A percentile compares a stretch with the other conserved stretches of the same genome.
phyloP scores from a whole-genome alignment of 108 stramenopile genomes.

The Fragilaria crotonensis region DNA sequence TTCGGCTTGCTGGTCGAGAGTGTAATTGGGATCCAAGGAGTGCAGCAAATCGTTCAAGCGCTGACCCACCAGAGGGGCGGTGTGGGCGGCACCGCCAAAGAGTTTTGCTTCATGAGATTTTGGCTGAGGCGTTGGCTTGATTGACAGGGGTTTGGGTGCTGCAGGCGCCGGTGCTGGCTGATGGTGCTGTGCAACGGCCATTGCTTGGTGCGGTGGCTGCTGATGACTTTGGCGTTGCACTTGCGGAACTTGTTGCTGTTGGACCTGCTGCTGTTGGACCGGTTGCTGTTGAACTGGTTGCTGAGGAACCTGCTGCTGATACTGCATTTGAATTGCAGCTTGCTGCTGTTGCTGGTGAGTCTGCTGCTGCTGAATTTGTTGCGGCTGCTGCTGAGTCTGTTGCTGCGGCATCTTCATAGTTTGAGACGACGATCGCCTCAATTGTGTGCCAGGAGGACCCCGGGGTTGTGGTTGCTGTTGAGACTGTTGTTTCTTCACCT shows the following conservation, averaged over 20 bases:
- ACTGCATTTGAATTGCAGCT: conserved; percentile 12
- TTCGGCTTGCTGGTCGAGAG: conserved; percentile 66
- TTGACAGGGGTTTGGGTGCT: background rate
- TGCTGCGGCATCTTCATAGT: background rate
- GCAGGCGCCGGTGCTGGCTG: background rate
- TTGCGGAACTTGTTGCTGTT: conserved; percentile 9
- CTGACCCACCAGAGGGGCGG: conserved; percentile 61
- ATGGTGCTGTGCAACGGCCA: background rate
- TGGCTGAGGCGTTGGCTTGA: conserved; percentile 1
- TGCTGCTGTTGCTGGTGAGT: conserved; percentile 6
- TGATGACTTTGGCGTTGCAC: conserved; percentile 3
- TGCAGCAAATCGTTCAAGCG: conserved; percentile 48
- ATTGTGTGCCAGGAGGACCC: too few relatives aligned
- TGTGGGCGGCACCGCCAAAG: conserved; percentile 19
- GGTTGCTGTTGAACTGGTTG: conserved; percentile 14
- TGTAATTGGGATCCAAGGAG: conserved; percentile 68
- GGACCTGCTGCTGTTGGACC: conserved; percentile 11
- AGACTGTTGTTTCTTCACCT: conserved; percentile 1
- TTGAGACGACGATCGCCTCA: conserved; percentile 15
- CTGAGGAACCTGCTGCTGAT: conserved; percentile 11
- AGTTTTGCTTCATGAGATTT: background rate
- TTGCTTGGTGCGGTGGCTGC: background rate
- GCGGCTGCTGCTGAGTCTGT: conserved; percentile 22
- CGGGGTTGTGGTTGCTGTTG: conserved; percentile 5
- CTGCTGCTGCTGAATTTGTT: conserved; percentile 23